Base-by-base conservation (phyloP, 352 stramenopile genomes). In the Phytopythium montanum region DNA sequence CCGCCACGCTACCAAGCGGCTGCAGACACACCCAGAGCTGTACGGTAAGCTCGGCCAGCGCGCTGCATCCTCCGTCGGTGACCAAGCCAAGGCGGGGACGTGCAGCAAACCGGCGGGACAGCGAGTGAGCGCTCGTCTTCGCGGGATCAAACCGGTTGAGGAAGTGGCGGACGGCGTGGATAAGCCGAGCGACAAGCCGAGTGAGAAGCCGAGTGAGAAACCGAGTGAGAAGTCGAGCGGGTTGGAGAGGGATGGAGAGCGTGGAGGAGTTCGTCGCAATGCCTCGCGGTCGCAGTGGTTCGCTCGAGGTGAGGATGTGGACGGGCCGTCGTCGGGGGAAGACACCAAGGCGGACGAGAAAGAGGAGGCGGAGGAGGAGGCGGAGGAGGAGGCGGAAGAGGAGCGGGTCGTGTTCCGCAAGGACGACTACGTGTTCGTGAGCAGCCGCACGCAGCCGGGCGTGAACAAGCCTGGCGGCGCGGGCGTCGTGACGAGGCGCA, bases 401-500 rank as follows among this genome's bases (percentile, higher is more conserved):
- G 42, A 63, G n/a, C n/a, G n/a, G 25, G 61, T 66, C 16, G 41
- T 68, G 13, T 95, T 90, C 60, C 52, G 73, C 6, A 65, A 78
- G 9, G 83, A 79, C 3, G 82, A 88, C 42, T 73, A 72, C 12
- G 76, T 95, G 19, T 94, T 95, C 64, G 86, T 95, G 33, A 66
- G 66, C 33, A 75, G 78, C 58, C 81, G 85, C 16, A 92, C 84
- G 49, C 72, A 76, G 34, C 86, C 84, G 33, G 86, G 86, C 14
- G 84, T 95, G 46, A 95, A 95, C 73, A 87, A 87, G 44, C 64
- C 78, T 31, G 86, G 86, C 33, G 86, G 86, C 25, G 81, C 79
- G 14, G 86, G 61, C 2, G 71, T 76, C 31, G 66, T 95, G 16
- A 53, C 68, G 41, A 55, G 68, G 9, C 61, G 64, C 31, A 88